Base-by-base conservation (phyloP, 768 basidiomycete genomes). In the Podaxis mareebaensis region DNA sequence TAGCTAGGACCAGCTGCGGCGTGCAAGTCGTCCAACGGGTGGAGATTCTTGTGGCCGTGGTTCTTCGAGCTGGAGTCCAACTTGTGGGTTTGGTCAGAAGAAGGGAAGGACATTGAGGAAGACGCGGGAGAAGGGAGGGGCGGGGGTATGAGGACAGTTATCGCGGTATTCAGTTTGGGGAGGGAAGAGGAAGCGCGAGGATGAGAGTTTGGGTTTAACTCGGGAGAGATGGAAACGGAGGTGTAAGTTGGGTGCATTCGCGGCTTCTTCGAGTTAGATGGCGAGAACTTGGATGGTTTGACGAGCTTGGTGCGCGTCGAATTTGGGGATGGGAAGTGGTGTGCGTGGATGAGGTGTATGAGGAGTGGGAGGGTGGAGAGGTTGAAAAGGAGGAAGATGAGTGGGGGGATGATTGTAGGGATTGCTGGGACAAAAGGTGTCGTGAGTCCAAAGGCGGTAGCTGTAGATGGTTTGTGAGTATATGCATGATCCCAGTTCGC, bases 41-140 rank as follows among this genome's bases (percentile, higher is more conserved):
- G 24, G 8, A 28, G 2, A 28, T 51, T 11, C 22, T 51, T 20
- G 26, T 26, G 49, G 26, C 22, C 30, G 8, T 30, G 17, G 40
- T 40, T 11, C n/a, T 52, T 60, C 20, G 30, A 26, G 20, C 33
- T 33, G 44, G 28, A 17, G n/a, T 30, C 17, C 7, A 17, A 36
- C 40, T 62, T 56, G 61, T 54, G 44, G 5, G 61, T 53, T 42
- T 61, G 53, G n/a, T 44, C 42, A 20, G 53, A 55, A 17, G 53
- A 62, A 48, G 61, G n/a, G n/a, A 56, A 56, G 13, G 54, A 56
- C 20, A 24, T 24, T 24, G 61, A 62, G 6, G 61, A 62, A 12
- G 61, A 61, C 40, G 60, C 53, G 24, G 60, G 60, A 40, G 60
- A 61, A 61, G 60, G 60, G 20, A 61, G 61, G 28, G 61, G 53